Evolutionary conservation across 2,329 filamentous ascomycete species (phyloP).

Genomic region (Herpomyces periplanetae): DNA sequence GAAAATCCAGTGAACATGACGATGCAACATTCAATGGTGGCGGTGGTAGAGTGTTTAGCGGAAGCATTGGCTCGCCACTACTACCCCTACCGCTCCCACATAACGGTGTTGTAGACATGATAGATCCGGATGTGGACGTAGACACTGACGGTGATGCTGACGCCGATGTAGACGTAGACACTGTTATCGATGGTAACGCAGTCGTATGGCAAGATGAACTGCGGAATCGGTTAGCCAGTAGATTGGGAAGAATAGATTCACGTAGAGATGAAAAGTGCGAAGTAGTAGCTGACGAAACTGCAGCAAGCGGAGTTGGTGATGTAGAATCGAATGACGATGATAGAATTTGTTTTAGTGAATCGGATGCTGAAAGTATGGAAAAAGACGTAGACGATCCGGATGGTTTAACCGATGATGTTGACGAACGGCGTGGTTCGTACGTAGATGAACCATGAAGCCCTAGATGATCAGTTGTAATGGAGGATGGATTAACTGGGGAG

Average conservation of each 20-base stretch:
- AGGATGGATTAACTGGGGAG: constrained; percentile 10
- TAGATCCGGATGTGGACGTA: constrained; percentile 23
- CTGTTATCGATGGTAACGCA: constrained; percentile 3
- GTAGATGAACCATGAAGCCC: constrained; percentile 10
- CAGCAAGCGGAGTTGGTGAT: constrained; percentile 5
- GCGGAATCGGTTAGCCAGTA: constrained; percentile 6
- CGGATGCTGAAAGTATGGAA: too few relatives aligned
- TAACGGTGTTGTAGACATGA: constrained; percentile 45
- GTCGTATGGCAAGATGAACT: constrained; percentile 6
- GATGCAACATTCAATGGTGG: constrained; percentile 4
- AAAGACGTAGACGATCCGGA: constrained; percentile 2
- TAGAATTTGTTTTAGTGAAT: constrained; percentile 4
- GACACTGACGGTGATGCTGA: constrained; percentile 29
- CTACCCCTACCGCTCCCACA: neutral
- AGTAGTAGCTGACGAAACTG: constrained; percentile 4
- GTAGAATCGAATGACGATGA: constrained; percentile 4
- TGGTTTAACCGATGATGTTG: constrained; percentile 12
- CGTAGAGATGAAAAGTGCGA: constrained; percentile 5
- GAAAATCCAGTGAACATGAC: constrained; percentile 1
- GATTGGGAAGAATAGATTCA: too few relatives aligned
- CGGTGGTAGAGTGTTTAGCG: constrained; percentile 3
- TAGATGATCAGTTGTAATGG: constrained; percentile 15
- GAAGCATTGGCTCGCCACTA: neutral
- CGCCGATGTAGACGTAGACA: constrained; percentile 17
- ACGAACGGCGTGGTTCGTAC: constrained; percentile 10